Conservation (phyloP, 2,329 filamentous ascomycete genomes). For the Colletotrichum sp. region DNA sequence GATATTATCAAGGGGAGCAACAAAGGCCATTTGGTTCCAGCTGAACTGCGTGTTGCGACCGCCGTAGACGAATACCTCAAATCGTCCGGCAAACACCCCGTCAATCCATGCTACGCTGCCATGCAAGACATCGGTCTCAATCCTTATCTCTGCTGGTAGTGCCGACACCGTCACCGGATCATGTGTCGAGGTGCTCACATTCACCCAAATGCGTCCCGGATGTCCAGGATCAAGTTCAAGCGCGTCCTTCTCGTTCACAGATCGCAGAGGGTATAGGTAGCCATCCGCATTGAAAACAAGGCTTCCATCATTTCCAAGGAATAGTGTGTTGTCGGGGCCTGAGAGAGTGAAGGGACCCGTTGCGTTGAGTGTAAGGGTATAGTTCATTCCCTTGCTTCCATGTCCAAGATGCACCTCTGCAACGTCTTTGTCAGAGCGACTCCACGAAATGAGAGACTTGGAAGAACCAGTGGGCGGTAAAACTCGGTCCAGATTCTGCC, state of each 20-base stretch:
- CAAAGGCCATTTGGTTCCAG: constrained; percentile 63
- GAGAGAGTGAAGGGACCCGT: constrained; percentile 5
- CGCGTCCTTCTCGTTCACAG: constrained; percentile 44
- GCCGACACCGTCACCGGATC: constrained; percentile 37
- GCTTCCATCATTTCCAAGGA: not conserved
- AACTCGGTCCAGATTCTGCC: constrained; percentile 47
- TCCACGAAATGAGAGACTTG: constrained; percentile 36
- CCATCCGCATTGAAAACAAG: constrained; percentile 26
- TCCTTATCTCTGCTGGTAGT: constrained; percentile 36
- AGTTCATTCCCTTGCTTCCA: constrained; percentile 50
- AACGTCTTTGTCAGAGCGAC: not conserved
- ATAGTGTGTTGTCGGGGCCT: not conserved
- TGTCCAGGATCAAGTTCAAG: constrained; percentile 51
- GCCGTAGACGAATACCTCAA: constrained; percentile 60
- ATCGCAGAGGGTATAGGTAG: constrained; percentile 53
- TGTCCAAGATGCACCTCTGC: constrained; percentile 27
- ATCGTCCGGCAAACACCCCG: constrained; percentile 49
- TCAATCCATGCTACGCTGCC: constrained; percentile 55
- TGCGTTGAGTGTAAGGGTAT: constrained; percentile 41
- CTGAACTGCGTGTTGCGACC: constrained; percentile 55
- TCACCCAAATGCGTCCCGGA: constrained; percentile 58
- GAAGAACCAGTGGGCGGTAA: constrained; percentile 4
- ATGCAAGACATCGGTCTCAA: constrained; percentile 47
- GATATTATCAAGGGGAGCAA: constrained; percentile 47
- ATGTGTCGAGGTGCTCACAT: constrained; percentile 50